A percentile compares a stretch with the other conserved stretches of the same genome.
Conservation (phyloP, 768 basidiomycete genomes). For the Leccinum pellstonianum region DNA sequence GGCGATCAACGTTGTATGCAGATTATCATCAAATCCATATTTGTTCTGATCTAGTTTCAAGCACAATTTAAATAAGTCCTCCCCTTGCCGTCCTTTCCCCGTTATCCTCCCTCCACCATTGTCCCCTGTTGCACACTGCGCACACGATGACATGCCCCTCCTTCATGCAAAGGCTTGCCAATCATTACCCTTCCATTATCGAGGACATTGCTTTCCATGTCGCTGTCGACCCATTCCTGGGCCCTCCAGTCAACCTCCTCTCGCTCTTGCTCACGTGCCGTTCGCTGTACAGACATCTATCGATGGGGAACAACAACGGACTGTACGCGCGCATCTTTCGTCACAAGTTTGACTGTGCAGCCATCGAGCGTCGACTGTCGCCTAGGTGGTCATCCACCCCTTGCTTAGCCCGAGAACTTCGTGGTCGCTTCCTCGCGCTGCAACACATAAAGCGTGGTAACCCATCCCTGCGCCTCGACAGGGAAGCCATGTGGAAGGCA, state of each 20-base stretch:
- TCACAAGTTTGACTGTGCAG: constrained; percentile 44
- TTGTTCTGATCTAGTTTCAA: constrained; percentile 29
- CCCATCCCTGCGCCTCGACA: constrained; percentile 15
- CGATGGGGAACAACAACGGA: constrained; percentile 34
- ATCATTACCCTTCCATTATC: constrained; percentile 19
- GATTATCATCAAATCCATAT: constrained; percentile 38
- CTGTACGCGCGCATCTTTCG: constrained; percentile 46
- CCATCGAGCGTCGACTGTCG: constrained; percentile 40
- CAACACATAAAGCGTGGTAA: constrained; percentile 39
- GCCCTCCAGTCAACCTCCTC: constrained; percentile 43
- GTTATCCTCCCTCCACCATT: constrained; percentile 4
- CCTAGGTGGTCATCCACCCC: constrained; percentile 37
- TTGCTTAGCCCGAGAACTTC: constrained; percentile 44
- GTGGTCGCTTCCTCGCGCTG: constrained; percentile 41
- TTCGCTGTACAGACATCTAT: constrained; percentile 36
- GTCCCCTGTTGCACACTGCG: background rate
- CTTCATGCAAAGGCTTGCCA: constrained; percentile 18
- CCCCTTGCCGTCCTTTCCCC: constrained; percentile 12
- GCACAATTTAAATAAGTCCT: constrained; percentile 28
- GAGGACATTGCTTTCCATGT: constrained; percentile 45
- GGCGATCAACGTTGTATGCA: constrained; percentile 18
- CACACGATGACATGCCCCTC: constrained; percentile 6
- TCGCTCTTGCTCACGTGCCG: constrained; percentile 41
- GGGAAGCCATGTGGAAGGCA: constrained; percentile 52
- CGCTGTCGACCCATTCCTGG: constrained; percentile 37